Percentiles rank a stretch among this genome's conserved stretches.
phyloP scores from a whole-genome alignment of 2,329 filamentous ascomycete genomes.

The Sporothrix euskadiensis region DNA sequence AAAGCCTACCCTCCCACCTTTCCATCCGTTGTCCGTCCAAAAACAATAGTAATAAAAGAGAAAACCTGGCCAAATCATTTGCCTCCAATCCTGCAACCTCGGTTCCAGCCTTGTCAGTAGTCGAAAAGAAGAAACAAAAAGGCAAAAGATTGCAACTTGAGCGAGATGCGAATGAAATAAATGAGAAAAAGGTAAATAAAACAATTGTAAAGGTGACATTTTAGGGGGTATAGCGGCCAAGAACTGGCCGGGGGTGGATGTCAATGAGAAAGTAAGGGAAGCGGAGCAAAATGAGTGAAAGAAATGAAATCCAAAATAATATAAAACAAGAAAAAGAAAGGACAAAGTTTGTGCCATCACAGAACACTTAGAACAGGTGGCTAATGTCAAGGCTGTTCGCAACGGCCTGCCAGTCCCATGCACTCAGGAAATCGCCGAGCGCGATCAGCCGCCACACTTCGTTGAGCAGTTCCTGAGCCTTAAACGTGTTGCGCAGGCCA shows the following conservation, averaged over 20 bases:
- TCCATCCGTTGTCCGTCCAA: background rate
- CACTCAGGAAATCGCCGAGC: constrained; percentile 55
- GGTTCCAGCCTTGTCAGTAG: background rate
- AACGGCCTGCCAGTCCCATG: constrained; percentile 66
- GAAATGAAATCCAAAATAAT: background rate
- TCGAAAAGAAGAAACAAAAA: background rate
- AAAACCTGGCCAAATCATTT: constrained; percentile 4
- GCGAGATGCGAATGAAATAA: background rate
- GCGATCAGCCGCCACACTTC: constrained; percentile 63
- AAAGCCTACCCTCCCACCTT: background rate
- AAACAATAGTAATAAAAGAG: background rate
- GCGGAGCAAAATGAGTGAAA: background rate
- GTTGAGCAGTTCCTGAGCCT: constrained; percentile 55
- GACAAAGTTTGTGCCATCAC: background rate
- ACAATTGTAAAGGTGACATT: background rate
- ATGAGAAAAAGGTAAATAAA: background rate
- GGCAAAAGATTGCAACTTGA: background rate
- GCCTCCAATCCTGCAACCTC: background rate
- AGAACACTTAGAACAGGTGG: constrained; percentile 48
- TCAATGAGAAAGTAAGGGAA: background rate
- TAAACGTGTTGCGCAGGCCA: constrained; percentile 59
- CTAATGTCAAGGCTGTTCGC: constrained; percentile 56
- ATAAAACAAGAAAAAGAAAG: background rate
- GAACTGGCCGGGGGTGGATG: background rate
- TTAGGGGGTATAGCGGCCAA: constrained; percentile 12